Evolutionary conservation across 129 eudicot genomes (phyloP), one percentile per base, ranked within the genome.

Genomic region (Flaveria sonorensis): DNA sequence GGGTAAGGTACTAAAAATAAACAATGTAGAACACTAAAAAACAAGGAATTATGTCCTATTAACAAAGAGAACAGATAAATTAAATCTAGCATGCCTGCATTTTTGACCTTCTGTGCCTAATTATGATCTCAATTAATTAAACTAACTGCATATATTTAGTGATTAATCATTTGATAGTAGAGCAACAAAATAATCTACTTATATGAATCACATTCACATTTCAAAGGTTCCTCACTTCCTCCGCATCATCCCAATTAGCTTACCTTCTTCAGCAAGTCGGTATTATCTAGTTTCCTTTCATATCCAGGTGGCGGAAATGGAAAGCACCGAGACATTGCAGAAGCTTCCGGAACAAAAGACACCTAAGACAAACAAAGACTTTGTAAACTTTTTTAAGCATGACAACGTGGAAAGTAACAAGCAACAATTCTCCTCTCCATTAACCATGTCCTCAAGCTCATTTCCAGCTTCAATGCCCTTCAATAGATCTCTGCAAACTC

Each of bases 241-340:
- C 30, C 28, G 21, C 19, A 57, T 57, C 18, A 5, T 57, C 11
- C 14, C 36, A 57, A 20, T 23, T 20, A 57, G 36, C 28, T 61
- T 77, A 90, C 96, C 90, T 90, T 86, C 77, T 87, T 83, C 52
- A 87, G 75, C 80, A 90, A 18, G 81, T 83, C 83, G 11, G 63
- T 32, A 28, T 81, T 90, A 16, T 87, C 92, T 19, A 71, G 78
- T 83, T 85, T 90, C 86, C 83, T 87, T 76, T 87, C 88, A 85
- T 90, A 90, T 79, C 96, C 96, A 26, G 92, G 96, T 59, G 96
- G 96, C 57, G 89, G 89, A 81, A 88, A 87, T 10, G 91, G 91
- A 85, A 91, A 86, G 86, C 97, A 88, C 76, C 93, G 88, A 79
- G 88, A 91, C 92, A 88, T 86, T 43, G 89, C 85, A 77, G 70